Evolutionary conservation across 805 yeast genomes (phyloP), one percentile per base, ranked within the genome.

Genomic region (Candida glaebosa): DNA sequence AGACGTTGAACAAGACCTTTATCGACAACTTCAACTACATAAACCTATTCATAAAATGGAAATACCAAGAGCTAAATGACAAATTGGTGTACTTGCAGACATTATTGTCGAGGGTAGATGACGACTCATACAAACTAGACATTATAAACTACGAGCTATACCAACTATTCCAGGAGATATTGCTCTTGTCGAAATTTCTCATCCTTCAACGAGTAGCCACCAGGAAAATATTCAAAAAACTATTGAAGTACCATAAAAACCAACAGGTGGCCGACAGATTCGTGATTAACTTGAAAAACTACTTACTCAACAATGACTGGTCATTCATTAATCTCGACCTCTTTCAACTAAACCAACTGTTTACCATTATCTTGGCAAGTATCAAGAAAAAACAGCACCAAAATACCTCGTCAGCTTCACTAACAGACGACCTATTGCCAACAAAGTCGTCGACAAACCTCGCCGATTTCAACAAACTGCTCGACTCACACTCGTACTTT

Each of bases 171-270:
- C 34, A 75, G 73, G 42, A 64, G 52, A 64, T 84, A 19, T 86
- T 82, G 51, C 76, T 81, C 46, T 63, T 87, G 36, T 73, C 86
- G n/a, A 71, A 87, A 46, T 87, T 83, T 54, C 76, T 85, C 12
- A 64, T 82, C 17, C 73, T 86, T 5, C 96, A 87, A 55, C 81
- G 82, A 53, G 80, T 87, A 2, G 95, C 81, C 4, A 70, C 84
- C 37, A 71, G 82, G 46, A 87, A 87, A 62, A 72, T 87, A 38
- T 68, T 87, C 52, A 87, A 87, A 63, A 87, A 87, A 57, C 83
- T 76, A 45, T 37, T 67, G 36, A 78, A 78, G 53, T 69, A 78
- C 52, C 68, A 70, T 40, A 51, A 48, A 3, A 57, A 49, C 25
- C 36, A 52, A 14, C 46, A 49, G 20, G 25, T 18, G 19, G 33